Evolutionary conservation across 108 stramenopile genomes (phyloP).

Genomic region (Hondaea fermentalgiana): DNA sequence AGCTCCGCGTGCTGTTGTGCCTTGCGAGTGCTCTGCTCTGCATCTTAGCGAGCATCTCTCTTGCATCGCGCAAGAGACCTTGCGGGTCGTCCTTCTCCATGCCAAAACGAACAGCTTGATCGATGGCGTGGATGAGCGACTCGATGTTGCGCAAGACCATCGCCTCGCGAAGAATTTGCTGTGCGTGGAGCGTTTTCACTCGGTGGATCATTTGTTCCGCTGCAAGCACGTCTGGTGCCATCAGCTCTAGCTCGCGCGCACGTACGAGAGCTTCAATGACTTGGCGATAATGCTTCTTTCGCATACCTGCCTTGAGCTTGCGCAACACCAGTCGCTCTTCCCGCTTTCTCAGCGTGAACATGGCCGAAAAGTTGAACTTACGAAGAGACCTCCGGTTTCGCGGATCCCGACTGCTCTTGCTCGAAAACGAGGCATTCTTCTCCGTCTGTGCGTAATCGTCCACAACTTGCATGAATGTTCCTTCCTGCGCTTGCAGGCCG

Average conservation of each 20-base stretch:
- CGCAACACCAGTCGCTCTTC: not conserved
- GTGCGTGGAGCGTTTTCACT: not conserved
- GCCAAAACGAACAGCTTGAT: not conserved
- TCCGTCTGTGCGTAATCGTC: not conserved
- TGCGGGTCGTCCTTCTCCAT: not conserved
- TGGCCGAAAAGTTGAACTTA: not conserved
- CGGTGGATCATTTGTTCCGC: not conserved
- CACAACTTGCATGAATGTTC: not conserved
- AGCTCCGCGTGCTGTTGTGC: no score
- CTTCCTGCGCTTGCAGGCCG: not conserved
- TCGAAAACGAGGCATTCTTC: not conserved
- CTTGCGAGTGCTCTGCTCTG: not conserved
- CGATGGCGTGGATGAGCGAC: not conserved
- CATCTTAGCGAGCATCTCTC: not conserved
- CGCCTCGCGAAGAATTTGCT: not conserved
- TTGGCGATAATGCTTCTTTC: not conserved
- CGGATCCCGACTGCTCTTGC: not conserved
- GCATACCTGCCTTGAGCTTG: not conserved
- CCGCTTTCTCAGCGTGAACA: not conserved
- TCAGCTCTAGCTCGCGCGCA: not conserved
- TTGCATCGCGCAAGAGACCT: not conserved
- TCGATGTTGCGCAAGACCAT: not conserved
- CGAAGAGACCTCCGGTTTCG: not conserved
- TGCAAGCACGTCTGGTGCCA: not conserved
- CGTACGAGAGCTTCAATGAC: constrained; percentile 3